These are phyloP conservation scores for Boletus reticulatus DNA, from an alignment of 768 basidiomycete species.

Conservation along the genomic window DNA sequence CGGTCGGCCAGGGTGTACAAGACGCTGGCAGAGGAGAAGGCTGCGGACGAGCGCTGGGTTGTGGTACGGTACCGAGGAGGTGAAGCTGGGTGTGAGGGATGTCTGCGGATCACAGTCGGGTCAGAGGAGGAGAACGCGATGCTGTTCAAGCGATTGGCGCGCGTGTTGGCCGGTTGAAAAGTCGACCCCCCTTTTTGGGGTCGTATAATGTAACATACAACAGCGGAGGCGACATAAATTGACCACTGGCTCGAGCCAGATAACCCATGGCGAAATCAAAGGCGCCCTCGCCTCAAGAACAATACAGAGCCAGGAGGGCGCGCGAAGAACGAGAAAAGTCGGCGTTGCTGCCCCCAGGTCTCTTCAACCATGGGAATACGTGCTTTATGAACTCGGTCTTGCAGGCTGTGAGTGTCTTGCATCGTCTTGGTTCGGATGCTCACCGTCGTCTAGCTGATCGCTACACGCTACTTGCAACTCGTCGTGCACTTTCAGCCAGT, in stretches of 20 bases:
- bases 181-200: slow-evolving; percentile 20
- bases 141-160: slow-evolving; percentile 52
- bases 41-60: slow-evolving; percentile 78
- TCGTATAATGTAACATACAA: not conserved
- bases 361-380: slow-evolving; percentile 82
- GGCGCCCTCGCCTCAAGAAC: slow-evolving; percentile 58
- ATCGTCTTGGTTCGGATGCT: not conserved
- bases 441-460: slow-evolving; percentile 49
- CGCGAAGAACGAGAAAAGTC: slow-evolving; percentile 61
- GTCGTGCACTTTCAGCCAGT: slow-evolving; percentile 55
- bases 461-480: slow-evolving; percentile 59
- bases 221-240: too few species aligned
- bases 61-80: slow-evolving; percentile 89
- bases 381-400: slow-evolving; percentile 97
- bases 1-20: slow-evolving; percentile 71
- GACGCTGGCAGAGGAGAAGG: slow-evolving; percentile 76
- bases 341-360: slow-evolving; percentile 67
- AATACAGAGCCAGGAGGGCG: slow-evolving; percentile 54
- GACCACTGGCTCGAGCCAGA: not conserved
- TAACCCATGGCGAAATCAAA: slow-evolving; percentile 49
- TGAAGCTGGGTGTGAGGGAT: slow-evolving; percentile 84
- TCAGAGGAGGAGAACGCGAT: slow-evolving; percentile 73
- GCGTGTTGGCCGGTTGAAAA: slow-evolving; percentile 38
- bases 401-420: slow-evolving; percentile 60
- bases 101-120: slow-evolving; percentile 88